Conservation (phyloP, 257 asterid genomes). For the Fraxinus quadrangulata region DNA sequence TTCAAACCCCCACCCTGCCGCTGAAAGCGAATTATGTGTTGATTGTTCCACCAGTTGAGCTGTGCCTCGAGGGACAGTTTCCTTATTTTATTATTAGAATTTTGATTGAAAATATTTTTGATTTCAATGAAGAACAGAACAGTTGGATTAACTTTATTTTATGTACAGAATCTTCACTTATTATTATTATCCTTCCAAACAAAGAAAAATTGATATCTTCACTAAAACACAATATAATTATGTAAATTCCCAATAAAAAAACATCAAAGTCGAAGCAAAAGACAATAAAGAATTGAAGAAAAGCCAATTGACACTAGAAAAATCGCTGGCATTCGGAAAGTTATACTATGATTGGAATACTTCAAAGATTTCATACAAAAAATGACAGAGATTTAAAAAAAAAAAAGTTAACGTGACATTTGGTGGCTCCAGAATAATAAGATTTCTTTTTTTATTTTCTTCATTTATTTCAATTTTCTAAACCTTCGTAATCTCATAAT, state of each 20-base stretch:
- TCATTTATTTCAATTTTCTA: no score
- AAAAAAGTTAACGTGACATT: not conserved
- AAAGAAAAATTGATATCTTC: not conserved
- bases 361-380: not conserved
- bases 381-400: no score
- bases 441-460: no score
- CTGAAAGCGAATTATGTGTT: no score
- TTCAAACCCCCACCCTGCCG: no score
- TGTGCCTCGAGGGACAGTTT: no score
- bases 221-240: no score
- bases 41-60: no score
- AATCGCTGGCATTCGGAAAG: slow-evolving; percentile 19
- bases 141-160: not conserved
- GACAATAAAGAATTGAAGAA: slow-evolving; percentile 12
- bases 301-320: slow-evolving; percentile 28
- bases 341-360: not conserved
- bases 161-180: not conserved
- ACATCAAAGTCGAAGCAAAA: slow-evolving; percentile 27
- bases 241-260: not conserved
- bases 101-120: no score
- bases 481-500: no score
- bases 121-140: no score
- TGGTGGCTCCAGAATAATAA: not conserved
- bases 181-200: not conserved
- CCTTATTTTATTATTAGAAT: not conserved